Evolutionary conservation across 768 basidiomycete genomes (phyloP).

Genomic region (Tulasnella sp.): DNA sequence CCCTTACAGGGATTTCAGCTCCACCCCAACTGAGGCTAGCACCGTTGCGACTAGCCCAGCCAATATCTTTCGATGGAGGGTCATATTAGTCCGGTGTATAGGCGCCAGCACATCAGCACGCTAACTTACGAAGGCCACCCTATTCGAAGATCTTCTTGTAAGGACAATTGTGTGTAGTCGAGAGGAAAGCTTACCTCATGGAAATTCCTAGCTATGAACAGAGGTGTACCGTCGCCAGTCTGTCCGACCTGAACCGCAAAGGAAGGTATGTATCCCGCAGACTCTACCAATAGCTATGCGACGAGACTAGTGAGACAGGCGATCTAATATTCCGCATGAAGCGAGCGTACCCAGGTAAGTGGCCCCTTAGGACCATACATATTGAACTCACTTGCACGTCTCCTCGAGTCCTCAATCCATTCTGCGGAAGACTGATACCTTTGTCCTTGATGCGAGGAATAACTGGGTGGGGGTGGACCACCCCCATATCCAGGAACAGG

Average conservation of each 20-base stretch:
- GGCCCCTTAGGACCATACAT: slow-evolving; percentile 36
- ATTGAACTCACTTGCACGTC: slow-evolving; percentile 42
- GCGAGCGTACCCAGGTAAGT: slow-evolving; percentile 39
- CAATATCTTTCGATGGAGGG: background rate
- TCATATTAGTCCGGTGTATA: background rate
- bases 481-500: no score
- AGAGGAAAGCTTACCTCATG: slow-evolving; percentile 10
- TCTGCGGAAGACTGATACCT: slow-evolving; percentile 2
- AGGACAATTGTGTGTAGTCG: background rate
- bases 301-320: no score
- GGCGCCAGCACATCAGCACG: background rate
- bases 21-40: slow-evolving; percentile 1
- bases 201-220: slow-evolving; percentile 9
- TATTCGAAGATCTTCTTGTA: background rate
- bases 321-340: background rate
- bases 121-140: slow-evolving; percentile 15
- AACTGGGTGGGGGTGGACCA: no score
- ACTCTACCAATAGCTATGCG: slow-evolving; percentile 1
- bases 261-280: background rate
- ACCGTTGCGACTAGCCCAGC: background rate
- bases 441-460: no score
- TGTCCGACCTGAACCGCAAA: background rate
- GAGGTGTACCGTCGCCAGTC: background rate
- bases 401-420: slow-evolving; percentile 50
- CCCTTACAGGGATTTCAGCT: slow-evolving; percentile 10